Evolutionary conservation across 331 rosid genomes (phyloP), one percentile per base, ranked within the genome.

Genomic region (Phaseolus coccineus): DNA sequence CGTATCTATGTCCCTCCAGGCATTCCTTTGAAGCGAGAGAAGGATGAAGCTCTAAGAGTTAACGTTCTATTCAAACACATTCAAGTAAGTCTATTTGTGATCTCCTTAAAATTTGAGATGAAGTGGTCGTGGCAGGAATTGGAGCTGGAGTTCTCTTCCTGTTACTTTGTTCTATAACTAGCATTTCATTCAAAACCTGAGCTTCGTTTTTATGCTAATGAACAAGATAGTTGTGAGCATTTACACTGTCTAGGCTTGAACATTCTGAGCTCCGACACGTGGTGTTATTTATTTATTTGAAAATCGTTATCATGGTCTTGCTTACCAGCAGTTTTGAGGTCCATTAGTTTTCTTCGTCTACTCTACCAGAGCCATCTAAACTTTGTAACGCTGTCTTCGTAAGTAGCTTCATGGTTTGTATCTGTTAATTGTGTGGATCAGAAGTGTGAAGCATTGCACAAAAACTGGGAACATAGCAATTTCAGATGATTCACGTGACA

Each of bases 31-130:
- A 92, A 8, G 79, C 74, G 28, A 31, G 91, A 81, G 77, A 82
- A 86, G 56, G 84, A 83, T 71, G 98, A 94, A 63, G 88, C 91
- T 69, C 84, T 94, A 3, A 81, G 95, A 76, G 96, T 92, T 83
- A 94, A 94, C 79, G 77, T 92, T 85, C 94, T 92, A 50, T 94
- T 92, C 75, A 89, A 88, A 85, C 96, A 94, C 83, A 84, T 94
- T 74, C 98, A 92, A 93, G 98, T 93, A 47, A 73, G 83, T 65
- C 42, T 77, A 31, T 24, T 46, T 65, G 10, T 72, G 2, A 12
- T 11, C 44, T 51, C 51, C 50, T 80, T 73, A 4, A 50, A 70
- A 68, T 12, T 22, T 63, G 35, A 2, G 6, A 42, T 69, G 1
- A 0, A 67, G 14, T 67, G 15, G 15, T 37, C 50, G 61, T 83